Conservation (phyloP, 768 basidiomycete species). For the Leucosporidium creatinivorum region DNA sequence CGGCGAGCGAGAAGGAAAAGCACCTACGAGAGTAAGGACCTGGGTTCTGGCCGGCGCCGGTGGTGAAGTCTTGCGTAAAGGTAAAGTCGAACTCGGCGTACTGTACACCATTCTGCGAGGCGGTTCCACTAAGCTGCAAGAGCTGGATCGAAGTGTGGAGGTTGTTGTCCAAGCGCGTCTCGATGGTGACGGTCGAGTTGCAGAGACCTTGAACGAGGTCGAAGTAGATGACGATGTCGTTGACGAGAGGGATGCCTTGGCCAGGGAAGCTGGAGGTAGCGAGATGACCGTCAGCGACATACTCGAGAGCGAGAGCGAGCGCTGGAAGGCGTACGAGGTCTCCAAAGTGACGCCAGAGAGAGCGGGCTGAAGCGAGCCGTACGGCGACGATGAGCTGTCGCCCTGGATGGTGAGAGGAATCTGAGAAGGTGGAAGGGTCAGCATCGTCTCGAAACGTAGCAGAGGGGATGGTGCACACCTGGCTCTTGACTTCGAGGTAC, state of each 20-base stretch:
- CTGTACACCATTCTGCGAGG: constrained; percentile 50
- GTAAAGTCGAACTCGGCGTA: constrained; percentile 60
- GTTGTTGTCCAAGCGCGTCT: constrained; percentile 37
- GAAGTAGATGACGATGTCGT: constrained; percentile 52
- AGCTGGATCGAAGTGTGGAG: constrained; percentile 54
- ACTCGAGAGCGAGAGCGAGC: not conserved
- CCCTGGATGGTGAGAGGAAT: constrained; percentile 44
- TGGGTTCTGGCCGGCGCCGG: constrained; percentile 44
- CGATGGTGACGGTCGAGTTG: not conserved
- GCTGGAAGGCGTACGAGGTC: constrained; percentile 21
- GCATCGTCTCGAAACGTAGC: not conserved
- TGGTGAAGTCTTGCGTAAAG: constrained; percentile 52
- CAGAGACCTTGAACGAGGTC: constrained; percentile 46
- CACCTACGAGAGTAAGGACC: constrained; percentile 48
- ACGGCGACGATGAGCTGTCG: constrained; percentile 56
- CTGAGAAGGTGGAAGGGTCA: not conserved
- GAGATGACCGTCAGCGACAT: not conserved
- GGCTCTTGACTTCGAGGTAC: constrained; percentile 53
- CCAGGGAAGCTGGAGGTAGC: constrained; percentile 9
- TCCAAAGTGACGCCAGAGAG: constrained; percentile 54
- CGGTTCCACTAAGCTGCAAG: constrained; percentile 50
- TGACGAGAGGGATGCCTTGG: constrained; percentile 42
- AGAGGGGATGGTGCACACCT: constrained; percentile 50
- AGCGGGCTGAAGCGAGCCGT: constrained; percentile 53
- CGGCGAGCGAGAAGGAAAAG: too few species aligned